These are phyloP conservation scores for Tephrocybe sp. DNA, from an alignment of 768 basidiomycete species.

Conservation along the genomic window DNA sequence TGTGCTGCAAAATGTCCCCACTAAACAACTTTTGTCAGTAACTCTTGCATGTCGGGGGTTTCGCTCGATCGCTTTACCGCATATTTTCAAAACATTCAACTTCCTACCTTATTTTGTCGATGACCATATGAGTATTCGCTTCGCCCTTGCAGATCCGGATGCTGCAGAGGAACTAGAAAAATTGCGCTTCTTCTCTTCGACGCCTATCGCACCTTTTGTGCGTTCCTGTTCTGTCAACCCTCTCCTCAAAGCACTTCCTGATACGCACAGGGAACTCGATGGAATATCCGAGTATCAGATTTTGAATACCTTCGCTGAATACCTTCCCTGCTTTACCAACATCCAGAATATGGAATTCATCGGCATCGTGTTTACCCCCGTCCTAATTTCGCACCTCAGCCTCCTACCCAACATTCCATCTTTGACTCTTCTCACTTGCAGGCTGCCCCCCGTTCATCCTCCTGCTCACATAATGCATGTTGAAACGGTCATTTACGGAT, in stretches of 20 bases:
- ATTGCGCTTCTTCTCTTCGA: slow-evolving; percentile 5
- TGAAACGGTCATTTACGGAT: background rate
- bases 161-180: background rate
- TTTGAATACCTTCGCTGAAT: background rate
- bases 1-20: background rate
- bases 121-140: background rate
- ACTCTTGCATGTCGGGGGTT: background rate
- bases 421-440: background rate
- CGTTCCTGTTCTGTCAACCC: background rate
- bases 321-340: slow-evolving; percentile 4
- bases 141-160: background rate
- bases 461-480: background rate
- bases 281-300: background rate
- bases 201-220: background rate
- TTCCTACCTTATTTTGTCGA: background rate
- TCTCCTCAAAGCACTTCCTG: too few species aligned
- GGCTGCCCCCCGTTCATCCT: background rate
- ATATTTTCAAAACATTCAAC: background rate
- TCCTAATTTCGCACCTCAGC: background rate
- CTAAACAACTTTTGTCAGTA: background rate
- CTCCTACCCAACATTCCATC: background rate
- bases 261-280: background rate
- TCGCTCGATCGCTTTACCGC: background rate
- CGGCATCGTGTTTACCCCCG: background rate
- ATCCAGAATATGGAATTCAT: background rate